These are phyloP conservation scores for Volvariella volvacea DNA, from an alignment of 1,284 basidiomycete genomes.

Conservation along the genomic window DNA sequence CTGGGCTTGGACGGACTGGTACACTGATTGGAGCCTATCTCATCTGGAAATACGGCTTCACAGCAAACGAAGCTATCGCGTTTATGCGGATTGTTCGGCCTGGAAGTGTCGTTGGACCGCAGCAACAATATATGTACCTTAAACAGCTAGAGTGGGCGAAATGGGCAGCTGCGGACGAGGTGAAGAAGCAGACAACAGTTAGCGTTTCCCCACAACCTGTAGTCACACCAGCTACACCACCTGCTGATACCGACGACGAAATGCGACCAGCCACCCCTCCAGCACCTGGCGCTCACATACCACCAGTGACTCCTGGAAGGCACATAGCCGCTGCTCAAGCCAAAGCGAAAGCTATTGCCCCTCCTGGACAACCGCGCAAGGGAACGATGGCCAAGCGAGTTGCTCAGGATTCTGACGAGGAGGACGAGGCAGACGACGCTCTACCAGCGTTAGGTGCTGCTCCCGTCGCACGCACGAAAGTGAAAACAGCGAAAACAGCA, in stretches of 20 bases:
- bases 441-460: slow-evolving; percentile 54
- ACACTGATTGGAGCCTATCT: slow-evolving; percentile 97
- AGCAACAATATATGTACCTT: slow-evolving; percentile 94
- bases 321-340: slow-evolving; percentile 64
- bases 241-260: slow-evolving; percentile 62
- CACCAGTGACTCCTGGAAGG: slow-evolving; percentile 72
- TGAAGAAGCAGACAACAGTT: slow-evolving; percentile 43
- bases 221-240: slow-evolving; percentile 76
- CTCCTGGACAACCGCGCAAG: slow-evolving; percentile 81
- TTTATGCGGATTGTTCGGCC: slow-evolving; percentile 98
- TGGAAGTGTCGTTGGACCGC: slow-evolving; percentile 91
- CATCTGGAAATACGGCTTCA: slow-evolving; percentile 99
- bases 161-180: slow-evolving; percentile 83
- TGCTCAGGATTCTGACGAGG: slow-evolving; percentile 48
- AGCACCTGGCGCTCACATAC: slow-evolving; percentile 33
- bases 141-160: slow-evolving; percentile 93
- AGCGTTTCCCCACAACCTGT: slow-evolving; percentile 36
- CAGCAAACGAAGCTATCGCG: slow-evolving; percentile 94
- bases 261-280: slow-evolving; percentile 41
- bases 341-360: slow-evolving; percentile 59
- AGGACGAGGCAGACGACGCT: slow-evolving; percentile 53
- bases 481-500: slow-evolving; percentile 36
- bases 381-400: slow-evolving; percentile 72
- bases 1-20: slow-evolving; percentile 88
- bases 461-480: slow-evolving; percentile 33